Conservation (phyloP, 768 basidiomycete species). For the Boletus sp. region DNA sequence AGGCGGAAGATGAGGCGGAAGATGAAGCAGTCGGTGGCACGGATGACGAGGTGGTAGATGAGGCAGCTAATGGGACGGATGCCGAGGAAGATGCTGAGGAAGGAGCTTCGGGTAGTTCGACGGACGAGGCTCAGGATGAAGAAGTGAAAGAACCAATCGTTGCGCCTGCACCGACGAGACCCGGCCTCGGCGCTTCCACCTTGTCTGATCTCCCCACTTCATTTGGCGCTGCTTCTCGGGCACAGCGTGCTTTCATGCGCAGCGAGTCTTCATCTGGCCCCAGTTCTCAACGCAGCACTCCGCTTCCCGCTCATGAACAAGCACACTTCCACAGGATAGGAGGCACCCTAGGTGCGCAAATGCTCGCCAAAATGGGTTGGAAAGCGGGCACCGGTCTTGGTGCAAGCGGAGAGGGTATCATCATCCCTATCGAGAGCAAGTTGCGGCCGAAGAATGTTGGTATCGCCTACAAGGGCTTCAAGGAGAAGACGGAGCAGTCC, state of each 20-base stretch:
- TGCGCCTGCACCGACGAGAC: constrained; percentile 18
- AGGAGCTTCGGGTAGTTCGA: constrained; percentile 31
- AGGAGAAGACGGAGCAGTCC: constrained; percentile 83
- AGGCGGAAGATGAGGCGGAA: constrained; percentile 34
- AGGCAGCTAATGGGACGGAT: constrained; percentile 35
- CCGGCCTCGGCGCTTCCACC: constrained; percentile 25
- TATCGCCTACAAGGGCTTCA: constrained; percentile 84
- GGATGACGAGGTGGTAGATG: constrained; percentile 35
- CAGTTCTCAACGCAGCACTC: constrained; percentile 42
- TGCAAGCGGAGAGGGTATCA: constrained; percentile 70
- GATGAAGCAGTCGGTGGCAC: constrained; percentile 36
- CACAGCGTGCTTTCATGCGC: constrained; percentile 56
- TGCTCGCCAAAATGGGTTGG: constrained; percentile 98
- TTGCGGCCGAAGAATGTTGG: constrained; percentile 82
- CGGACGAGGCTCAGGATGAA: constrained; percentile 36
- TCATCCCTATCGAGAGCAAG: constrained; percentile 84
- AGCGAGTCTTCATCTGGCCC: constrained; percentile 38
- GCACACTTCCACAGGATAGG: constrained; percentile 82
- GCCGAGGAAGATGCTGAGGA: constrained; percentile 33
- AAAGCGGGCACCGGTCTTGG: constrained; percentile 78
- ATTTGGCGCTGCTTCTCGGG: constrained; percentile 36
- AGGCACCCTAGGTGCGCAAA: constrained; percentile 77
- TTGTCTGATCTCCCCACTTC: constrained; percentile 33
- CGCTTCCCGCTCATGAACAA: constrained; percentile 61
- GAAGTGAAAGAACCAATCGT: constrained; percentile 30